Evolutionary conservation across 805 yeast genomes (phyloP), one percentile per base, ranked within the genome.

Genomic region (Teunomyces gatunensis): DNA sequence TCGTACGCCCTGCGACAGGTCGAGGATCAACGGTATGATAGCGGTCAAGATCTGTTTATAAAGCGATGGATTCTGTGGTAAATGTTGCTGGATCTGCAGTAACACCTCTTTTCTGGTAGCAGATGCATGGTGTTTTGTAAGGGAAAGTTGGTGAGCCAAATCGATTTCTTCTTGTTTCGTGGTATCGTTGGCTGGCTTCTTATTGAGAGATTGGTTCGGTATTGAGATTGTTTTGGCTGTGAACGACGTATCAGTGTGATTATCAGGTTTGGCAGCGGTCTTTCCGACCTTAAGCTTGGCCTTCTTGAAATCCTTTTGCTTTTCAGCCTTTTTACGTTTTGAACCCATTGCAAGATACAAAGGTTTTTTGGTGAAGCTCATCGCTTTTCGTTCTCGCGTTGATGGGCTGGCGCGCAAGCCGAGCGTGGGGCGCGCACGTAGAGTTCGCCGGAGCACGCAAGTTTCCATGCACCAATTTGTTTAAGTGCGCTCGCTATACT

Each of bases 271-370:
- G 5, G 83, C 81, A 15, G 81, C 80, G 2, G 85, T 73, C 65
- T 94, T 94, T 47, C 99, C 99, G 29, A 94, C 97, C 59, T 79
- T 85, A 45, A 94, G 78, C 72, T 89, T 92, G 49, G 82, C 75
- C 64, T 89, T 89, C 45, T 69, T 75, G 62, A 87, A 87, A 59
- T 87, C 96, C 67, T 84, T 85, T 60, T 74, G 75, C 70, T 85
- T 87, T 51, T 84, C 84, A 36, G 74, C 68, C 67, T 72, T 77
- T 69, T 81, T 85, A 64, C 73, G 77, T 56, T 65, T 80, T 39
- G 82, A 81, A 3, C 47, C 51, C 51, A 45, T 48, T 18, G 6
- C 17, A 15, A 15, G 20, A 2, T 3, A 7, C 13, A 27, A 20
- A 6, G 25, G n/a, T 37, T 36, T 34, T 34, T 20, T 17, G 18